A percentile compares a stretch with the other conserved stretches of the same genome.
Evolutionary conservation across 768 basidiomycete genomes (phyloP).

Genomic region (Boletus insuetus): DNA sequence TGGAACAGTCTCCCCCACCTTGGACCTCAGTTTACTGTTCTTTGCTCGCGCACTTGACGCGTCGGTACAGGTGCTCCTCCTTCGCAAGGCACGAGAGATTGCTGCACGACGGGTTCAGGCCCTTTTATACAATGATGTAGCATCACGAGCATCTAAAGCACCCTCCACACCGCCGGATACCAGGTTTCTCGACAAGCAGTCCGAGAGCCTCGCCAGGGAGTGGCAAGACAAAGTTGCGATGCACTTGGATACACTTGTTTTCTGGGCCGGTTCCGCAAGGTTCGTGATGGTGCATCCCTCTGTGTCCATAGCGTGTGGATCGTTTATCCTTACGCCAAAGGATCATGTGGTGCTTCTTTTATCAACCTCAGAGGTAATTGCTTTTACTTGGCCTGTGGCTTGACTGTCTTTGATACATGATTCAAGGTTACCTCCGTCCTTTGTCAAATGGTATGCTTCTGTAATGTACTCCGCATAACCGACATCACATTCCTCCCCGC

Average conservation of each 20-base stretch:
- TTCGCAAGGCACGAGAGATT: slow-evolving; percentile 18
- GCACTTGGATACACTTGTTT: slow-evolving; percentile 63
- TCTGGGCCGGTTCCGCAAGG: slow-evolving; percentile 80
- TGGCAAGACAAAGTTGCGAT: slow-evolving; percentile 38
- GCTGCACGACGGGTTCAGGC: background rate
- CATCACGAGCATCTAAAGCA: background rate
- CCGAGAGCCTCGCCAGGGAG: slow-evolving; percentile 27
- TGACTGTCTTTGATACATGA: slow-evolving; percentile 1
- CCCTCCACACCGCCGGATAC: background rate
- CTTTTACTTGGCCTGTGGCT: background rate
- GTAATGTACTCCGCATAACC: background rate
- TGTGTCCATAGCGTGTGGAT: background rate
- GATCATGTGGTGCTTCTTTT: slow-evolving; percentile 90
- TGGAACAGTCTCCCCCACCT: slow-evolving; percentile 45
- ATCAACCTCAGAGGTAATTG: slow-evolving; percentile 63
- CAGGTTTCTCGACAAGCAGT: background rate
- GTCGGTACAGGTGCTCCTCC: slow-evolving; percentile 50
- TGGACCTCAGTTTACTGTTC: slow-evolving; percentile 67
- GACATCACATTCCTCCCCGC: background rate
- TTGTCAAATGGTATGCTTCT: slow-evolving; percentile 59
- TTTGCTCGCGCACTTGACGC: slow-evolving; percentile 70
- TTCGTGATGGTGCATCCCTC: slow-evolving; percentile 27
- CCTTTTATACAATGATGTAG: background rate
- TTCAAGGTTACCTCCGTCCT: slow-evolving; percentile 36
- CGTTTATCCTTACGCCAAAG: slow-evolving; percentile 35